Evolutionary conservation across 108 stramenopile genomes (phyloP).

Genomic region (Parmales sp.): DNA sequence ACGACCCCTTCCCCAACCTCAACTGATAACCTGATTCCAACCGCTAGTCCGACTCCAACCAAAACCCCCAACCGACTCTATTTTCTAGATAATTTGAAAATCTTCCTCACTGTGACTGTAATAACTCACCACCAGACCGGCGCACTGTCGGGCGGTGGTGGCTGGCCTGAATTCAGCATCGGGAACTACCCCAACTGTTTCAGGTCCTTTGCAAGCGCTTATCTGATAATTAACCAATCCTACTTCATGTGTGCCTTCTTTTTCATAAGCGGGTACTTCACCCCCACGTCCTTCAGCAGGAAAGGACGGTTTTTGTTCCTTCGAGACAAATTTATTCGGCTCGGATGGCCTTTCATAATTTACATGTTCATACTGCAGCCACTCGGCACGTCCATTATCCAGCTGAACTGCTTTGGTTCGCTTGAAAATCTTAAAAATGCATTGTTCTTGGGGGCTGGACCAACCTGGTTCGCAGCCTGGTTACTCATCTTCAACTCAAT

Average conservation of each 20-base stretch:
- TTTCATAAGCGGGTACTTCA: constrained; percentile 13
- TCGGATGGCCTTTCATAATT: not conserved
- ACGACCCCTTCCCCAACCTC: too few species aligned
- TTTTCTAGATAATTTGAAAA: not conserved
- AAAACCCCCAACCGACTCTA: too few species aligned
- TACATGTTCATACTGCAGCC: not conserved
- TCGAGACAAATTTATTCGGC: not conserved
- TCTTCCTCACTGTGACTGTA: not conserved
- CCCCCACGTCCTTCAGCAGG: not conserved
- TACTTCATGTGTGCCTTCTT: constrained; percentile 15
- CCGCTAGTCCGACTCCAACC: too few species aligned
- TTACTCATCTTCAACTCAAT: not conserved
- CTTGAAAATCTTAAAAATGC: too few species aligned
- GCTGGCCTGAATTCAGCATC: not conserved
- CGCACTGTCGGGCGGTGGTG: not conserved
- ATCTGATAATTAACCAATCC: not conserved
- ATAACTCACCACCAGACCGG: not conserved
- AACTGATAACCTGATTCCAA: too few species aligned
- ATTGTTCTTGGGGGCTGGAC: too few species aligned
- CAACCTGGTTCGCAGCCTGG: not conserved
- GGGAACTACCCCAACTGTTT: not conserved
- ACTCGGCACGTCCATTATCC: not conserved
- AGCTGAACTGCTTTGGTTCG: not conserved
- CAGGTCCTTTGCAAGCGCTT: not conserved
- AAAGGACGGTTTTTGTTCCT: not conserved